phyloP scores from a whole-genome alignment of 2,329 filamentous ascomycete species.

The Colletotrichum spinosum region DNA sequence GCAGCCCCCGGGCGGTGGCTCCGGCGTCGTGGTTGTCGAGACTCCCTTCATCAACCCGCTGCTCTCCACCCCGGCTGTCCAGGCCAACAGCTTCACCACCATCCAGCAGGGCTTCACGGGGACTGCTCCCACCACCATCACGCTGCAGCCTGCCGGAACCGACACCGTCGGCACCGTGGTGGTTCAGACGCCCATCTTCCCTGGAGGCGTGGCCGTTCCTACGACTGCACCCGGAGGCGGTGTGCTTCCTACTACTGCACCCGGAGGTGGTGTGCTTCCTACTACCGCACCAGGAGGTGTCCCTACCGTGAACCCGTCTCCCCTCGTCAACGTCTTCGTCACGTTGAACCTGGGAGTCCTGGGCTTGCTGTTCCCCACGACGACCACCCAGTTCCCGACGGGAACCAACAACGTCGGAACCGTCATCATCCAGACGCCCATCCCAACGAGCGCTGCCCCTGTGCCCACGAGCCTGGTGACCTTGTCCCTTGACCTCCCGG shows the following conservation, averaged over 20 bases:
- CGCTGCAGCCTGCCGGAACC: constrained; percentile 19
- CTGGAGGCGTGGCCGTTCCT: background rate
- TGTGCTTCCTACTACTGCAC: no score
- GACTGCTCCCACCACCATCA: constrained; percentile 14
- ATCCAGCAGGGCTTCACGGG: constrained; percentile 25
- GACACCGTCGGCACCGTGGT: constrained; percentile 26
- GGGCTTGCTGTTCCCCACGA: background rate
- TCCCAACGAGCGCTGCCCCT: background rate
- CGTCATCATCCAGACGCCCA: constrained; percentile 17
- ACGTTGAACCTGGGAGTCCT: background rate
- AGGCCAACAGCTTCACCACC: constrained; percentile 21
- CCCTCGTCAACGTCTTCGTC: constrained; percentile 4
- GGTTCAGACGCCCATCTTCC: constrained; percentile 29
- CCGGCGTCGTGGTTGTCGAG: constrained; percentile 32
- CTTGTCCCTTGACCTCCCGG: background rate
- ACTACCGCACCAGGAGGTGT: no score
- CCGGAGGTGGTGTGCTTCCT: no score
- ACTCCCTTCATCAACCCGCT: constrained; percentile 18
- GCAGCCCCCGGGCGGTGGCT: constrained; percentile 25
- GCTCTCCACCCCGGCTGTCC: background rate
- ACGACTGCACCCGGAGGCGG: no score
- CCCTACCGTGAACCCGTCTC: background rate
- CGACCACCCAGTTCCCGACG: background rate
- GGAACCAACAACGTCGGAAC: constrained; percentile 11
- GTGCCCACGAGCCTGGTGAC: background rate